Percentiles rank a stretch among this genome's conserved stretches.
phyloP scores from a whole-genome alignment of 306 rosid genomes.

The Cyamopsis tetragonoloba region DNA sequence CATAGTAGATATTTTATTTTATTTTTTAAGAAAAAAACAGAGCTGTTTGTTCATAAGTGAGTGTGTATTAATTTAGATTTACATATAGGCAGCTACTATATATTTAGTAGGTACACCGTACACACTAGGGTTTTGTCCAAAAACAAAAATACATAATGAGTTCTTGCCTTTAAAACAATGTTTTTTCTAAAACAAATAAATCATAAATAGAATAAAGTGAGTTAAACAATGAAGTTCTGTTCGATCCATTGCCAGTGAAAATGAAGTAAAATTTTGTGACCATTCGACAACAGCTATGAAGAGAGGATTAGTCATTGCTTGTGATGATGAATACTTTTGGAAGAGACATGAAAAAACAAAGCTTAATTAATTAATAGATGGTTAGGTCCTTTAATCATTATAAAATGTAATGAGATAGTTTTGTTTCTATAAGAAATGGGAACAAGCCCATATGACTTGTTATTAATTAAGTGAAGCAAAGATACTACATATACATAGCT shows the following conservation, averaged over 20 bases:
- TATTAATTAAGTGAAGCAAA: conserved; percentile 35
- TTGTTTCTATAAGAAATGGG: conserved; percentile 30
- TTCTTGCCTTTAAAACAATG: conserved; percentile 18
- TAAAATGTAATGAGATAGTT: conserved; percentile 30
- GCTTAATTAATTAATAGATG: too few relatives aligned
- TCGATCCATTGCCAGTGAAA: too few relatives aligned
- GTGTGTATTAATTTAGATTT: background rate
- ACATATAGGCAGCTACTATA: conserved; percentile 3
- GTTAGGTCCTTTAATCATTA: too few relatives aligned
- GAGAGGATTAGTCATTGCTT: too few relatives aligned
- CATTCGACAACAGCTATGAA: too few relatives aligned
- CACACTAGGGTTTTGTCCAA: conserved; percentile 21
- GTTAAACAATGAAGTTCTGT: too few relatives aligned
- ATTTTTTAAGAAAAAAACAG: background rate
- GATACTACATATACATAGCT: conserved; percentile 28
- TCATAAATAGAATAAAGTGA: too few relatives aligned
- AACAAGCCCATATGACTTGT: conserved; percentile 36
- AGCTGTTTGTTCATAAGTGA: background rate
- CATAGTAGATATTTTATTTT: background rate
- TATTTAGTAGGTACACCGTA: conserved; percentile 26
- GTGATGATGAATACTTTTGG: too few relatives aligned
- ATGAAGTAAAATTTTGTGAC: too few relatives aligned
- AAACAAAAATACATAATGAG: conserved; percentile 27
- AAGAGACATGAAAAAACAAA: too few relatives aligned
- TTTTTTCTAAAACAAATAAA: too few relatives aligned